Evolutionary conservation across 139 green algal species (phyloP).

Genomic region (Micromonas pusilla): DNA sequence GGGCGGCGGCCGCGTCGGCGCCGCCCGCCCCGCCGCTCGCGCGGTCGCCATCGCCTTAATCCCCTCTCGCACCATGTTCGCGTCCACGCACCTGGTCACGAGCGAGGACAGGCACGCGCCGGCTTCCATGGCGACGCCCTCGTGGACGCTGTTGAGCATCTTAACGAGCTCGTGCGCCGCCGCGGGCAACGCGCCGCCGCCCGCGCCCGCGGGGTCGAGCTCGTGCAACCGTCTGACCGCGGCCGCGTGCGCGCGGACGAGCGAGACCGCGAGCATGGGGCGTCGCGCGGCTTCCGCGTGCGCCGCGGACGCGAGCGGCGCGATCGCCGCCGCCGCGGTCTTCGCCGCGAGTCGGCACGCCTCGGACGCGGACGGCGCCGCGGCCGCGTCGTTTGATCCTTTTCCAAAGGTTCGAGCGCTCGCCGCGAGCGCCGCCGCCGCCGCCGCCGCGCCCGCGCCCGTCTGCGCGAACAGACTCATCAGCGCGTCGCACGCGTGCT

Average conservation of each 20-base stretch:
- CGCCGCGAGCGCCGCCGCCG: background rate
- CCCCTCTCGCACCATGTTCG: slow-evolving; percentile 27
- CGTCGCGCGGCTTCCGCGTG: background rate
- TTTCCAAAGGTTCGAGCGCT: background rate
- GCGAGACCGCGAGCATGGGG: background rate
- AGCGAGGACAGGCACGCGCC: slow-evolving; percentile 29
- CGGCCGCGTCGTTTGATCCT: too few relatives aligned
- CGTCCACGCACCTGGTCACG: slow-evolving; percentile 32
- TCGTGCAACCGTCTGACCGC: slow-evolving; percentile 41
- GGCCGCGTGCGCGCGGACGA: slow-evolving; percentile 8
- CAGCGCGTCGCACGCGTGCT: slow-evolving; percentile 2
- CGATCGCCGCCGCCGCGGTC: background rate
- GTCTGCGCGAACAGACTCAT: background rate
- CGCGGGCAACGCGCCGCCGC: slow-evolving; percentile 45
- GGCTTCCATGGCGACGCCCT: slow-evolving; percentile 51
- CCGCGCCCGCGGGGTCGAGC: slow-evolving; percentile 33
- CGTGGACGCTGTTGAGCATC: slow-evolving; percentile 51
- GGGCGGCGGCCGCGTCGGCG: slow-evolving; percentile 16
- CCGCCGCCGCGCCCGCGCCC: too few relatives aligned
- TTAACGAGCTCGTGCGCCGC: slow-evolving; percentile 53
- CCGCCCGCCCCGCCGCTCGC: slow-evolving; percentile 23
- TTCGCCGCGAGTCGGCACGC: background rate
- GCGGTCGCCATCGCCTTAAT: slow-evolving; percentile 31
- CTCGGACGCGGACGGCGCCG: background rate
- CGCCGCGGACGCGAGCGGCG: background rate